Percentiles rank a stretch among this genome's conserved stretches.
These are phyloP conservation scores for Fusarium mexicanum DNA, from an alignment of 2,329 filamentous ascomycete species.

Conservation along the genomic window DNA sequence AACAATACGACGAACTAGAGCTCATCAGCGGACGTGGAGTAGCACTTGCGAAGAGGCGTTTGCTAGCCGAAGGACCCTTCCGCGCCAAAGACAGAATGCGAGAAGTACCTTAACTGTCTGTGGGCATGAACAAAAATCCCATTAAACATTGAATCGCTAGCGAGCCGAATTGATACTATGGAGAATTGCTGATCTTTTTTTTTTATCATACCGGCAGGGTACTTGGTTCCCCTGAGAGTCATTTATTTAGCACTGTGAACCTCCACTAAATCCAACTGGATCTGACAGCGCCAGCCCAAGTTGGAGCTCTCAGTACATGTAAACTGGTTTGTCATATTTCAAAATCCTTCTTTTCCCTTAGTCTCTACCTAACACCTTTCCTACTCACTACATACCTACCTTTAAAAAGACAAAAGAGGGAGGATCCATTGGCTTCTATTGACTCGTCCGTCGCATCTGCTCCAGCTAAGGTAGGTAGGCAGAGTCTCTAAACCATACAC, in stretches of 20 bases:
- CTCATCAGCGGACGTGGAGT: conserved; percentile 9
- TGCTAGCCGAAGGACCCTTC: conserved; percentile 14
- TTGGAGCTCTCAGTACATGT: neutral
- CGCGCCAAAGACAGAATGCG: neutral
- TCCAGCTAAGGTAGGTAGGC: neutral
- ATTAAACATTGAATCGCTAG: neutral
- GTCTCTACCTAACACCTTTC: neutral
- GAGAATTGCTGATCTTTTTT: conserved; percentile 27
- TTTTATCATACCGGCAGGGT: conserved; percentile 13
- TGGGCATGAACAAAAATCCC: neutral
- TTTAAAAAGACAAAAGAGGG: neutral
- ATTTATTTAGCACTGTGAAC: conserved; percentile 25
- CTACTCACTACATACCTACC: neutral
- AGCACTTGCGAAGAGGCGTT: neutral
- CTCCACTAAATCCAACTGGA: conserved; percentile 9
- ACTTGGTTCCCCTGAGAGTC: conserved; percentile 8
- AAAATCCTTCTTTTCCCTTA: conserved; percentile 1
- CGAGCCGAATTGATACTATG: neutral
- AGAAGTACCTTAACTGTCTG: neutral
- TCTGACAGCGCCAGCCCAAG: conserved; percentile 30
- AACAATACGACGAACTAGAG: conserved; percentile 21
- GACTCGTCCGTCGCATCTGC: neutral
- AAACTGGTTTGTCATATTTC: conserved; percentile 5
- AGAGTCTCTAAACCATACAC: conserved; percentile 14
- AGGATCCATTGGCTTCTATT: neutral